Evolutionary conservation across 345 rosid species (phyloP), one percentile per base, ranked within the genome.

Genomic region (Boechera divaricarpa): DNA sequence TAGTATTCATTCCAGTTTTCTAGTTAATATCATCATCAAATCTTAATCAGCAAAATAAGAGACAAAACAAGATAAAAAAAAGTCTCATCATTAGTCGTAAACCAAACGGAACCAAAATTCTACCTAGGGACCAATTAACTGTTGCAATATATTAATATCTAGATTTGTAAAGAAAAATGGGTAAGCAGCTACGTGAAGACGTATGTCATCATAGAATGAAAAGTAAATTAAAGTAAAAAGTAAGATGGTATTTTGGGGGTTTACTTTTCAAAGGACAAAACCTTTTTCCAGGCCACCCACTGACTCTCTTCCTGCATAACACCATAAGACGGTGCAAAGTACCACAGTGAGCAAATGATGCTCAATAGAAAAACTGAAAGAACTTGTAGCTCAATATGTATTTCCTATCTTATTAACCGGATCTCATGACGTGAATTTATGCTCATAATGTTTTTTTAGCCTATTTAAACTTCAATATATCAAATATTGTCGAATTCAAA

Each of bases 281-380:
- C 83, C 83, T 83, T 89, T 85, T 90, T 92, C 98, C 98, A 94
- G 48, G 94, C 94, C 82, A 89, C 81, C 98, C 97, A 94, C 63
- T 92, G 98, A 70, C 72, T 68, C 79, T 94, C 97, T 81, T 94
- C 98, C 98, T 92, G 88, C 63, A 71, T 32, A 77, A 75, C 39
- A 73, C 54, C 28, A 78, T 36, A 65, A 60, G 41, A 55, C 15
- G 11, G 51, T 32, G 35, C 51, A n/a, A 54, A 70, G n/a, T 39
- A 39, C 45, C 44, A 56, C 18, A 53, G 52, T 62, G 72, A 63
- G 54, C 6, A 67, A 65, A 7, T 60, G 56, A 73, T 58, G 45
- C 49, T 18, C 36, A 47, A 15, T 12, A 39, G 7, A 26, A 36
- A 57, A 57, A 63, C 7, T 10, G 11, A 70, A 69, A 42, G 42